Evolutionary conservation across 495 filamentous ascomycete species (phyloP), one percentile per base, ranked within the genome.

Genomic region (Evansstolkia leycettana): DNA sequence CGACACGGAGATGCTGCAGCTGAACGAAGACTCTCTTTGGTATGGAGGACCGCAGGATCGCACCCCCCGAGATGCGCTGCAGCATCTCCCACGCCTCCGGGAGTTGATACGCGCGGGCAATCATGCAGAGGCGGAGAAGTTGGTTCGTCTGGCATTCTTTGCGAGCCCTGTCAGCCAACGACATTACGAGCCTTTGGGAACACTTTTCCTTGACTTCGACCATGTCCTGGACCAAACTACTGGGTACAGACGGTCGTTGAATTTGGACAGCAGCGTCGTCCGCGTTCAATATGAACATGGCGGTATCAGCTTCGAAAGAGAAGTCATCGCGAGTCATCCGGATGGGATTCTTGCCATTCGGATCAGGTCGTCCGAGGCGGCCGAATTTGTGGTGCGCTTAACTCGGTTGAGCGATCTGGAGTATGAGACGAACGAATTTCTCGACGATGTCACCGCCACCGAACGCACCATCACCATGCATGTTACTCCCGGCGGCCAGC

Each of bases 11-110:
- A 47, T 65, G 37, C 37, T 73, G n/a, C 48, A 54, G 7, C 43
- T 75, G 16, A 74, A 72, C 35, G 70, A 75, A 36, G 64, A 73
- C 39, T 66, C 66, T 5, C 49, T 73, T 7, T 72, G 67, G 70
- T 68, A 61, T 44, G 70, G 69, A 24, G 58, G 54, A 10, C 54
- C 54, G 15, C 60, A 67, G 44, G 49, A 70, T 37, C 57, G 69
- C 13, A 61, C 58, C 19, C 65, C 62, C 10, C 46, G 40, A 9
- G 48, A 55, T 18, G 55, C 69, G 1, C 38, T 55, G 12, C 28
- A 38, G 9, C 48, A 58, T 29, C 50, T 65, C 11, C 53, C 55
- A 17, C 46, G 34, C 9, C 41, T 72, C 2, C 50, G 66, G 38
- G 45, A 51, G 14, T 51, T 67, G 17, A 56, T 74, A 14, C 48